Evolutionary conservation across 2,329 filamentous ascomycete species (phyloP).

Genomic region (Stachybotrys chlorohalonatus): DNA sequence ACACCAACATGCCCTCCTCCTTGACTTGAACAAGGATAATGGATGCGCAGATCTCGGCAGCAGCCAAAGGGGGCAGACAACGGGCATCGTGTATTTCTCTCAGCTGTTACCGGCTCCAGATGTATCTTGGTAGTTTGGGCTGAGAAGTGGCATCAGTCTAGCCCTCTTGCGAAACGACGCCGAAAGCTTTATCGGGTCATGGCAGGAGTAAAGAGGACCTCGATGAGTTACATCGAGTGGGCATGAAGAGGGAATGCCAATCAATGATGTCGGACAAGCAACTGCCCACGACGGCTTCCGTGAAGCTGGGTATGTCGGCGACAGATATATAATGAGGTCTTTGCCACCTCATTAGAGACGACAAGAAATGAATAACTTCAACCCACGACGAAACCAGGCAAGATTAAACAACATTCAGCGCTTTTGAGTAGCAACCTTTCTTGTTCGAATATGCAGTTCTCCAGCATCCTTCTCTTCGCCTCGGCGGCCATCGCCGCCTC

Average conservation of each 20-base stretch:
- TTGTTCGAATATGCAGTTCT: constrained; percentile 22
- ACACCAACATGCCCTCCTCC: too few species aligned
- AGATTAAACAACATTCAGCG: background rate
- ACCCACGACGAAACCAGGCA: background rate
- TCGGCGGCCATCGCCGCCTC: background rate
- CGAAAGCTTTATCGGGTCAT: background rate
- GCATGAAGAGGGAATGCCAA: background rate
- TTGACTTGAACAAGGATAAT: background rate
- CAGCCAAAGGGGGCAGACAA: background rate
- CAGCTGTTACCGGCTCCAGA: background rate
- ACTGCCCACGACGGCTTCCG: too few species aligned
- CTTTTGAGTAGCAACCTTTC: background rate
- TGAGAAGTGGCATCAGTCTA: background rate
- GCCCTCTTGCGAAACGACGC: background rate
- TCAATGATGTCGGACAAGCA: background rate
- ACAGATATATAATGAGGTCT: background rate
- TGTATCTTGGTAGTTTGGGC: background rate
- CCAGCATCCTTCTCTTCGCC: background rate
- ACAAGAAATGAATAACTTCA: background rate
- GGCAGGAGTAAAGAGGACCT: background rate
- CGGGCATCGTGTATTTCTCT: too few species aligned
- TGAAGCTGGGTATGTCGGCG: background rate
- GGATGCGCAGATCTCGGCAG: background rate
- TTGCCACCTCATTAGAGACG: background rate
- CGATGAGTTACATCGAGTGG: background rate